These are phyloP conservation scores for Trypethelium eluteriae DNA, from an alignment of 495 filamentous ascomycete genomes.

Conservation along the genomic window DNA sequence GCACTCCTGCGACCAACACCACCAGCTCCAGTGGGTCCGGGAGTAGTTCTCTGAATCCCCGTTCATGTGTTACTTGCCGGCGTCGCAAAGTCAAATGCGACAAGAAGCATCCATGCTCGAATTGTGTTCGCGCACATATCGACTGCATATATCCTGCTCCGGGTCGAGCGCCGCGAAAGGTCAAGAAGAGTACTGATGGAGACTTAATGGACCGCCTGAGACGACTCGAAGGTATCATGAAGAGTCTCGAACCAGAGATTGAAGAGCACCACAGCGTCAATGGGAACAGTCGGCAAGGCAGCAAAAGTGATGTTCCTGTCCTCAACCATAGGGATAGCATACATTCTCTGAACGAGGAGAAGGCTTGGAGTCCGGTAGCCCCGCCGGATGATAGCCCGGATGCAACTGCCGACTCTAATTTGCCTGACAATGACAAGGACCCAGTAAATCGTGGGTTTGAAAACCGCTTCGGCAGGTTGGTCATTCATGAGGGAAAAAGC, in stretches of 20 bases:
- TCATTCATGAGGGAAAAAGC: slow-evolving; percentile 70
- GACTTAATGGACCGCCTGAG: slow-evolving; percentile 71
- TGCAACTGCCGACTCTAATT: slow-evolving; percentile 12
- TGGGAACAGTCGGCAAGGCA: slow-evolving; percentile 12
- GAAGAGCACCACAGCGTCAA: slow-evolving; percentile 26
- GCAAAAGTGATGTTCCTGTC: slow-evolving; percentile 15
- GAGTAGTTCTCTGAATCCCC: slow-evolving; percentile 43
- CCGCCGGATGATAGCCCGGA: slow-evolving; percentile 13
- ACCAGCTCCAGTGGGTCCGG: slow-evolving; percentile 1
- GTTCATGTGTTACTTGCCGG: slow-evolving; percentile 79
- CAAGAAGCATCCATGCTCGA: slow-evolving; percentile 73
- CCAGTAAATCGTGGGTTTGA: slow-evolving; percentile 38
- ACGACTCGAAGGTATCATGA: slow-evolving; percentile 75
- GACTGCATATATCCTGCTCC: slow-evolving; percentile 81
- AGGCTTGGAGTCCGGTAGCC: slow-evolving; percentile 2
- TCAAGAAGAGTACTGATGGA: slow-evolving; percentile 60
- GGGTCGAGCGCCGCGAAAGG: slow-evolving; percentile 66
- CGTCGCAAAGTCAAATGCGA: slow-evolving; percentile 83
- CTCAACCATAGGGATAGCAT: slow-evolving; percentile 20
- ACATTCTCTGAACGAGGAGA: neutral
- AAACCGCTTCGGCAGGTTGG: slow-evolving; percentile 69
- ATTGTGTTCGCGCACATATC: slow-evolving; percentile 69
- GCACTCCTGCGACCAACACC: neutral
- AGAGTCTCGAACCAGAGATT: slow-evolving; percentile 48
- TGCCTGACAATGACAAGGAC: slow-evolving; percentile 5